Base-by-base conservation (phyloP, 805 yeast genomes). In the Pichia occidentalis region DNA sequence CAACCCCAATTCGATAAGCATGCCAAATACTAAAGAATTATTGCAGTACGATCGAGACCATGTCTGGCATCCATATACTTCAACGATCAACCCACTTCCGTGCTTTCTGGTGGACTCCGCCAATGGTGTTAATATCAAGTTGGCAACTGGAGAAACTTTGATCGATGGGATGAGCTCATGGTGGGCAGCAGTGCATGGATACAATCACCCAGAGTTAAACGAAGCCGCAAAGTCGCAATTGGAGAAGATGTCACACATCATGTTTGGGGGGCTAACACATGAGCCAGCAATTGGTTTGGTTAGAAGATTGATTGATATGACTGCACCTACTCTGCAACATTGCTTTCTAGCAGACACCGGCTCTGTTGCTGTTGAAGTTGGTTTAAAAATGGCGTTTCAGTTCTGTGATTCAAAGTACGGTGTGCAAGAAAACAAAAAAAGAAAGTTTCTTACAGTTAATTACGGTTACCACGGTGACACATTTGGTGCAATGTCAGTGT, bases 401-500 rank as follows among this genome's bases (percentile, higher is more conserved):
- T 39, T 34, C 17, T 38, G 42, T 13, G 38, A 32, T 18, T 28
- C 42, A n/a, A 38, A 33, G 34, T 37, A 27, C 19, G 13, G 11
- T 6, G 22, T 12, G 2, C 12, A 19, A 11, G 9, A 9, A 7
- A 29, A 34, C 9, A 20, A 24, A 17, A 39, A 18, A 20, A 28
- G 14, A 20, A 29, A 24, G 10, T 39, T 39, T 24, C 14, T 39
- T 13, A 34, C 42, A 8, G 22, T 39, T 12, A 34, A 34, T 23
- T 39, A 39, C 21, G 39, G 42, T 4, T 39, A 39, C 23, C 42
- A 39, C 25, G 42, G 42, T 25, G 41, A 37, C 13, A 37, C 41
- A 1, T 37, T 37, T 32, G 41, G 41, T 27, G 41, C 41, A n/a
- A 37, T 37, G 41, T 37, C 41, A 2, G 37, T 37, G 2, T 37